These are phyloP conservation scores for Arxiozyma bovina DNA, from an alignment of 1,139 yeast species.

Conservation along the genomic window DNA sequence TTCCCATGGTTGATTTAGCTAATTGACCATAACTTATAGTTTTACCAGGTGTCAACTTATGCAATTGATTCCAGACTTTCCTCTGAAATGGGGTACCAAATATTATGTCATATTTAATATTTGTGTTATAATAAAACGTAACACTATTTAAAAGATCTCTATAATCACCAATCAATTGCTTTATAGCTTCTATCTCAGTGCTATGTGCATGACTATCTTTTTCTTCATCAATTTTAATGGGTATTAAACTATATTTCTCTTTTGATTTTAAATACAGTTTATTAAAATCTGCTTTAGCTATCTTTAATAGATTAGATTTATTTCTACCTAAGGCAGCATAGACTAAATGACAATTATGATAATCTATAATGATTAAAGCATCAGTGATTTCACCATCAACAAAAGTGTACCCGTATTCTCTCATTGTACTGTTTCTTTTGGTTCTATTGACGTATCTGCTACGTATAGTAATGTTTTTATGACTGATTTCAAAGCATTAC, in stretches of 20 bases:
- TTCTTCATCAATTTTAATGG: neutral
- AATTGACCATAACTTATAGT: constrained; percentile 18
- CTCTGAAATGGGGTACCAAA: constrained; percentile 26
- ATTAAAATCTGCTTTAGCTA: constrained; percentile 11
- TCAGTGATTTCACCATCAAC: constrained; percentile 1
- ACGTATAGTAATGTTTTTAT: no score
- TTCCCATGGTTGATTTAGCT: constrained; percentile 16
- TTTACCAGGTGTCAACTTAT: constrained; percentile 14
- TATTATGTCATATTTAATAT: constrained; percentile 15
- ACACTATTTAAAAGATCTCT: neutral
- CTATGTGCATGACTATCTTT: neutral
- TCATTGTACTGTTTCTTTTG: neutral
- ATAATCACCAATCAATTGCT: neutral
- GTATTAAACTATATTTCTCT: constrained; percentile 4
- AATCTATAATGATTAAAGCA: neutral
- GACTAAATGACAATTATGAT: constrained; percentile 10
- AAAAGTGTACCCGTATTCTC: neutral
- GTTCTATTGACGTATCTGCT: neutral
- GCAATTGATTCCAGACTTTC: constrained; percentile 21
- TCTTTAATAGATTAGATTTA: constrained; percentile 8
- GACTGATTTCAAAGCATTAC: no score
- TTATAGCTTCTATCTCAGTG: neutral
- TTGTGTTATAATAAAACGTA: neutral
- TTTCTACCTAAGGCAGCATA: constrained; percentile 17
- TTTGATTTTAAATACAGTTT: constrained; percentile 10